Evolutionary conservation across 2,329 filamentous ascomycete species (phyloP).

Genomic region (Ophiostoma quercus): DNA sequence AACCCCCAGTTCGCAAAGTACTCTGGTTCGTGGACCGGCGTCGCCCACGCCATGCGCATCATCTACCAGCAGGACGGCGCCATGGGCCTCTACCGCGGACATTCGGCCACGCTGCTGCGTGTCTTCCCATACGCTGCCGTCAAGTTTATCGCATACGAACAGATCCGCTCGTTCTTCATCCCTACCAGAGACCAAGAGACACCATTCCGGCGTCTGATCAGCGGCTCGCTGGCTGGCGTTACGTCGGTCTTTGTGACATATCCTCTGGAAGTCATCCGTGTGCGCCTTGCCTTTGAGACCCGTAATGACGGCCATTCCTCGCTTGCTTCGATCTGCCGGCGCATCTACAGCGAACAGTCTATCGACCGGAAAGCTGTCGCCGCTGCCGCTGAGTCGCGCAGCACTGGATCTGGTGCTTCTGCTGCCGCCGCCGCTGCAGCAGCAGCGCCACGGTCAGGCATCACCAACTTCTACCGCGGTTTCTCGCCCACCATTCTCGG

Average conservation of each 20-base stretch:
- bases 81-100: constrained; percentile 79
- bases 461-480: constrained; percentile 91
- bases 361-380: constrained; percentile 37
- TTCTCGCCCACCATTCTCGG: constrained; percentile 86
- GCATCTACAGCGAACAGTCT: constrained; percentile 65
- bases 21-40: constrained; percentile 78
- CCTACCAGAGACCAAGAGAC: constrained; percentile 70
- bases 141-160: constrained; percentile 97
- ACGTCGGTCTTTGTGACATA: constrained; percentile 96
- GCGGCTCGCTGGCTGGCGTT: constrained; percentile 72
- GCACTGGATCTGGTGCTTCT: constrained; percentile 20
- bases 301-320: constrained; percentile 65
- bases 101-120: constrained; percentile 86
- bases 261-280: constrained; percentile 85
- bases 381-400: constrained; percentile 38
- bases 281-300: constrained; percentile 92
- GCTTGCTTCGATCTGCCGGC: constrained; percentile 68
- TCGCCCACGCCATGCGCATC: constrained; percentile 73
- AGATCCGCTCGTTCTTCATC: constrained; percentile 79
- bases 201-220: constrained; percentile 65
- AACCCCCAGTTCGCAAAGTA: constrained; percentile 95
- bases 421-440: constrained; percentile 40
- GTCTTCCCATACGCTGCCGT: constrained; percentile 98
- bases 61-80: constrained; percentile 73
- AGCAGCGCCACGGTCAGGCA: constrained; percentile 58